These are phyloP conservation scores for Russula earlei DNA, from an alignment of 768 basidiomycete species.

Conservation along the genomic window DNA sequence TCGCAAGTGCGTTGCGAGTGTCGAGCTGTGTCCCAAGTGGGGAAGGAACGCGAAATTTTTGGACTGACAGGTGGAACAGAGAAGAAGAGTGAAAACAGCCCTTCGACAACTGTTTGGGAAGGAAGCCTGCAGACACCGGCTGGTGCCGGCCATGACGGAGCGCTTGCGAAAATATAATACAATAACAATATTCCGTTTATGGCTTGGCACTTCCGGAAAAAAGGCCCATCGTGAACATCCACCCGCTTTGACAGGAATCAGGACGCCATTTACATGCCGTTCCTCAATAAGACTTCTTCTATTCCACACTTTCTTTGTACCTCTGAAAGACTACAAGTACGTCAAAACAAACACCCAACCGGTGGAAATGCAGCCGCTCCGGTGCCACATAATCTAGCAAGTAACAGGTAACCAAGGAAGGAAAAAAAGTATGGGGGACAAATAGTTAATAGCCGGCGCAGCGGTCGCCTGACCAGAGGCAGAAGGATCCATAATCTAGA, in stretches of 20 bases:
- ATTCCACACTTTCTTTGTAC: slow-evolving; percentile 2
- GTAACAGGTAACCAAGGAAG: not conserved
- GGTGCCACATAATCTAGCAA: slow-evolving; percentile 11
- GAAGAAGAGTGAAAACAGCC: no score
- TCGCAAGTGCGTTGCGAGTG: no score
- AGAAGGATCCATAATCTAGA: not conserved
- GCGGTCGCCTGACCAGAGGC: slow-evolving; percentile 12
- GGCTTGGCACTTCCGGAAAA: no score
- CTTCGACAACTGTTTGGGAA: not conserved
- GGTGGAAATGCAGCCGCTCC: not conserved
- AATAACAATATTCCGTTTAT: not conserved
- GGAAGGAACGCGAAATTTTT: not conserved
- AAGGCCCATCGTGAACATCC: no score
- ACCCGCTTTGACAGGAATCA: not conserved
- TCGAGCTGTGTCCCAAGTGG: not conserved
- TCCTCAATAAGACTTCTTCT: slow-evolving; percentile 9
- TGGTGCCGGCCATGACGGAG: slow-evolving; percentile 6
- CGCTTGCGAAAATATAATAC: not conserved
- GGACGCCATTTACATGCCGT: not conserved
- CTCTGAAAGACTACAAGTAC: slow-evolving; percentile 14
- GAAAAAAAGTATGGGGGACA: not conserved
- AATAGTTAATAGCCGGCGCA: slow-evolving; percentile 9
- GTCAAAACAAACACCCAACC: slow-evolving; percentile 4
- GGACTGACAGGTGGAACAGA: not conserved
- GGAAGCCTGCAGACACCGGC: not conserved